A percentile compares a stretch with the other conserved stretches of the same genome.
These are phyloP conservation scores for Candida loeiensis DNA, from an alignment of 805 yeast species.

Conservation along the genomic window DNA sequence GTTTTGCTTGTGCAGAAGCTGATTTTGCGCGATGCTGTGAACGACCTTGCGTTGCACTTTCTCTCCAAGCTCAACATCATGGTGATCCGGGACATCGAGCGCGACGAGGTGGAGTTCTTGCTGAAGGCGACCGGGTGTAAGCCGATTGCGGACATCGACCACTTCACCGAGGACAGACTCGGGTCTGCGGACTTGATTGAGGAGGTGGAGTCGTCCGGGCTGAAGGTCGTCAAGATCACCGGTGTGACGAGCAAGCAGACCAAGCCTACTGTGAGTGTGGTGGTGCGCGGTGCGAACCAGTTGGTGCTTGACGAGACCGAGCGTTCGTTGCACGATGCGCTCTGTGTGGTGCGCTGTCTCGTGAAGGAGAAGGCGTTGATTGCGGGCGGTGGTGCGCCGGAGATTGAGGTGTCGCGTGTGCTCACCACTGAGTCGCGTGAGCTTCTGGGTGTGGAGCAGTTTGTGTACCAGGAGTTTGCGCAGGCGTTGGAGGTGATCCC, in stretches of 20 bases:
- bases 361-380: slow-evolving; percentile 85
- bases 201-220: slow-evolving; percentile 85
- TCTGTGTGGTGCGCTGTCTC: slow-evolving; percentile 86
- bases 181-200: slow-evolving; percentile 92
- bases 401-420: slow-evolving; percentile 79
- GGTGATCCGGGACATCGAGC: slow-evolving; percentile 92
- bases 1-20: slow-evolving; percentile 87
- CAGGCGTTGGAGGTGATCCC: slow-evolving; percentile 90
- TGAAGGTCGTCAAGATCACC: slow-evolving; percentile 83
- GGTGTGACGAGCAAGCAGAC: slow-evolving; percentile 59
- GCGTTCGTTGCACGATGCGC: slow-evolving; percentile 94
- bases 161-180: slow-evolving; percentile 87
- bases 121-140: slow-evolving; percentile 83
- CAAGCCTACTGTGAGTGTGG: slow-evolving; percentile 76
- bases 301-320: slow-evolving; percentile 94
- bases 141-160: slow-evolving; percentile 93
- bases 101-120: slow-evolving; percentile 94
- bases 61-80: slow-evolving; percentile 86
- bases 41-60: slow-evolving; percentile 92
- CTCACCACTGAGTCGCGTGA: slow-evolving; percentile 67
- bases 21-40: slow-evolving; percentile 91
- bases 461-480: slow-evolving; percentile 90
- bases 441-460: slow-evolving; percentile 81
- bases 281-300: slow-evolving; percentile 92
- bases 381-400: slow-evolving; percentile 99